Conservation (phyloP, 352 stramenopile genomes). For the Phytophthora palmivora region DNA sequence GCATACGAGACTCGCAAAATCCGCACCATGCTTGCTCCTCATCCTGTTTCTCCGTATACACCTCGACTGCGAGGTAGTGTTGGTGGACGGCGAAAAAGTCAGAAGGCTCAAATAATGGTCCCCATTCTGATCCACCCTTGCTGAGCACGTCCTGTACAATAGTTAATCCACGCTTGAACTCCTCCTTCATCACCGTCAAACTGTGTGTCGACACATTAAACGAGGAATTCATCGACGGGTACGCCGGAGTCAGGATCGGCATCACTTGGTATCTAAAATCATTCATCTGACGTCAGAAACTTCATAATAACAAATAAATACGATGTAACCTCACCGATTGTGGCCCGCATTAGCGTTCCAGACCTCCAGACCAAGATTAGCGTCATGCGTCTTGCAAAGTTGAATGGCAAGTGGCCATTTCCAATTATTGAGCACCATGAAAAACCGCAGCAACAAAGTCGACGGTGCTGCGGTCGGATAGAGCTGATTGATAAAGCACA, state of each 20-base stretch:
- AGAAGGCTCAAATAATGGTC: constrained; percentile 78
- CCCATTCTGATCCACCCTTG: constrained; percentile 84
- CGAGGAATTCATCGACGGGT: constrained; percentile 99
- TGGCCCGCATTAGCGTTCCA: constrained; percentile 89
- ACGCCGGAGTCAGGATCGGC: constrained; percentile 99
- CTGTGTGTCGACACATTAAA: constrained; percentile 98
- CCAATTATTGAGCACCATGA: constrained; percentile 91
- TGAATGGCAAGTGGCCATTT: constrained; percentile 93
- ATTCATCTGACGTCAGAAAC: not conserved
- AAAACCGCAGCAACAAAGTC: constrained; percentile 89
- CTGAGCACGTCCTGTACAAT: constrained; percentile 88
- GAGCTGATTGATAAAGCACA: constrained; percentile 95
- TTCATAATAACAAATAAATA: constrained; percentile 6
- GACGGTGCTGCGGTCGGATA: constrained; percentile 88
- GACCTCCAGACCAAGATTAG: constrained; percentile 87
- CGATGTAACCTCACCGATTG: constrained; percentile 56
- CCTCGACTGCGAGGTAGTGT: constrained; percentile 93
- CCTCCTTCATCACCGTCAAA: constrained; percentile 94
- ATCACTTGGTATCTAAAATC: constrained; percentile 93
- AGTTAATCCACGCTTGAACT: constrained; percentile 86
- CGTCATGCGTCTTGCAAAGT: constrained; percentile 88
- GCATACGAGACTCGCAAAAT: constrained; percentile 94
- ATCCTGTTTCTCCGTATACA: constrained; percentile 89
- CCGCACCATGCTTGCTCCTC: constrained; percentile 94
- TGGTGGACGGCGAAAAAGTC: constrained; percentile 91